Percentiles rank a stretch among this genome's conserved stretches.
These are phyloP conservation scores for Yarrowia galli DNA, from an alignment of 1,139 yeast species.

Conservation along the genomic window DNA sequence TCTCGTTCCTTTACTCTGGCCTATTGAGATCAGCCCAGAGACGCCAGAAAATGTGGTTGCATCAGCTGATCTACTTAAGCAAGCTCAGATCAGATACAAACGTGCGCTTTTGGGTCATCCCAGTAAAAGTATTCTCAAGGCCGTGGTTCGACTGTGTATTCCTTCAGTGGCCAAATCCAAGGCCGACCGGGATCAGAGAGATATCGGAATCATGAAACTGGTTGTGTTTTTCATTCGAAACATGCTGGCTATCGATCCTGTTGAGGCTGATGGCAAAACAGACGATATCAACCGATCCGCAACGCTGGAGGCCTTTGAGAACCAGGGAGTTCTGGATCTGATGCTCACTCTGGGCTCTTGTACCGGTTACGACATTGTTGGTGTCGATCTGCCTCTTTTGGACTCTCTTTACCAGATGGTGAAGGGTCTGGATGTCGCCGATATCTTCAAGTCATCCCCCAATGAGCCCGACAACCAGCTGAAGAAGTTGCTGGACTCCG, in stretches of 20 bases:
- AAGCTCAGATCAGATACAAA: constrained; percentile 75
- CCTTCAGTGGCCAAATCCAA: constrained; percentile 64
- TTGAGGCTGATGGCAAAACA: constrained; percentile 51
- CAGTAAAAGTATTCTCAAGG: constrained; percentile 69
- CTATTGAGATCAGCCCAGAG: constrained; percentile 64
- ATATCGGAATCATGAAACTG: constrained; percentile 73
- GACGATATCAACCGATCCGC: constrained; percentile 75
- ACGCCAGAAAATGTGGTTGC: constrained; percentile 47
- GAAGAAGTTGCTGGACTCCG: constrained; percentile 63
- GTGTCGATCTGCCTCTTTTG: constrained; percentile 68
- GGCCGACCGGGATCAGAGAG: constrained; percentile 70
- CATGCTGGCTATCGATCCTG: constrained; percentile 75
- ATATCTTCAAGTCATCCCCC: constrained; percentile 42
- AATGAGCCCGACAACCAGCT: constrained; percentile 48
- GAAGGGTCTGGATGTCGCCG: constrained; percentile 60
- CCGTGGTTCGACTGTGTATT: constrained; percentile 72
- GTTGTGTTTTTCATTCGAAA: constrained; percentile 80
- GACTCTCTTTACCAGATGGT: constrained; percentile 74
- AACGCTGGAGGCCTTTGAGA: constrained; percentile 64
- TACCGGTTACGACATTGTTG: constrained; percentile 68
- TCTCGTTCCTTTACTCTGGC: constrained; percentile 88
- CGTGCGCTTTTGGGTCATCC: constrained; percentile 65
- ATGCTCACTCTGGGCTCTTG: constrained; percentile 72
- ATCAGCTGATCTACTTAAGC: constrained; percentile 53
- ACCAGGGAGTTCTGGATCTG: constrained; percentile 75